Evolutionary conservation across 2,329 filamentous ascomycete genomes (phyloP).

Genomic region (Domatiomyces catenatus): DNA sequence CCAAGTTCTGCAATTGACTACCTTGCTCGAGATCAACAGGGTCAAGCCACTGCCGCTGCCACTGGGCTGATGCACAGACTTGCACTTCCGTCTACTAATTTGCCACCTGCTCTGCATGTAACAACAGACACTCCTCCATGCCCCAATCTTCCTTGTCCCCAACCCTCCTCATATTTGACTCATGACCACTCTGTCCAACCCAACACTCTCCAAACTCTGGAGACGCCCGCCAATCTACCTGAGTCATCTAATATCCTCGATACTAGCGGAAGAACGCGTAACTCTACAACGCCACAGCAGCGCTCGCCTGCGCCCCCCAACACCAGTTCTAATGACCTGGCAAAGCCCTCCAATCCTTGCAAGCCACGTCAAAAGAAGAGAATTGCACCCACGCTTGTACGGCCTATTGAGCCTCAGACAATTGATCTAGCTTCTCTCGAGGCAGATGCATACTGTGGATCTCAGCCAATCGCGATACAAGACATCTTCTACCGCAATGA

Average conservation of each 20-base stretch:
- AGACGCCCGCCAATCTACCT: neutral
- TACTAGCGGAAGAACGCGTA: neutral
- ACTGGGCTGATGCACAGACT: neutral
- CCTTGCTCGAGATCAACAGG: neutral
- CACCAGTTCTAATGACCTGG: neutral
- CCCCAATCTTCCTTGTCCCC: neutral
- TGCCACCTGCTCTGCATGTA: neutral
- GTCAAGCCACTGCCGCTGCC: neutral
- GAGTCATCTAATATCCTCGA: neutral
- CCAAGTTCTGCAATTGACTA: neutral
- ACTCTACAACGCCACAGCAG: neutral
- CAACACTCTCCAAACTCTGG: neutral
- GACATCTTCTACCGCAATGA: conserved; percentile 30
- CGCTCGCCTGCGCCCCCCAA: neutral
- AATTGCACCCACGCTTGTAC: conserved; percentile 10
- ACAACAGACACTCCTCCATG: neutral
- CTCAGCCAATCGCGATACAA: conserved; percentile 23
- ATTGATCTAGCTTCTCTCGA: conserved; percentile 2
- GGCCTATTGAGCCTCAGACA: neutral
- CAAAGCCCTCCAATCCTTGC: neutral
- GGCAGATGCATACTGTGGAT: conserved; percentile 23
- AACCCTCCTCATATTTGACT: neutral
- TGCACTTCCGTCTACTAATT: neutral
- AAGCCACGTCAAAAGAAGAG: conserved; percentile 8
- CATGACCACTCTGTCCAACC: neutral